Evolutionary conservation across 2,329 filamentous ascomycete genomes (phyloP).

Genomic region (Trichoderma guizhouense): DNA sequence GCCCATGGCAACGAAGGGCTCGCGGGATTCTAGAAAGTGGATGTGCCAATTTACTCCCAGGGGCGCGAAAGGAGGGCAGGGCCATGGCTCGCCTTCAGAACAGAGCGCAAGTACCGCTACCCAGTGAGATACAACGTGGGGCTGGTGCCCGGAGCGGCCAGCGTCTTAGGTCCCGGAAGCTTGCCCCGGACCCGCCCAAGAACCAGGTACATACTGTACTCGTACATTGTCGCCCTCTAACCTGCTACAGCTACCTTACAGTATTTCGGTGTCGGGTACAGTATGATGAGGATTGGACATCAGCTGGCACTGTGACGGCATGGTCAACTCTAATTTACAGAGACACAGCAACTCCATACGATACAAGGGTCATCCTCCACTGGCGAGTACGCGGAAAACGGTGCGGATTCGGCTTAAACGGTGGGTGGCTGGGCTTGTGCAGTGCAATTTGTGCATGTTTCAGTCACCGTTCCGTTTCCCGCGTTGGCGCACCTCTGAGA

Average conservation of each 20-base stretch:
- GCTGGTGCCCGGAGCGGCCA: constrained; percentile 1
- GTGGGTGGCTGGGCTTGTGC: neutral
- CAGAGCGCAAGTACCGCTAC: neutral
- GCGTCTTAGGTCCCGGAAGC: constrained; percentile 17
- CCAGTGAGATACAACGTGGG: constrained; percentile 17
- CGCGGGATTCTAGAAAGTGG: constrained; percentile 8
- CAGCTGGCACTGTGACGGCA: neutral
- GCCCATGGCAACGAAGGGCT: neutral
- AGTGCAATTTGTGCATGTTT: neutral
- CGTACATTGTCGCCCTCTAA: neutral
- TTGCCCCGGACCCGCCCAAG: constrained; percentile 19
- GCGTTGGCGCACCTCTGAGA: neutral
- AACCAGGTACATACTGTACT: neutral
- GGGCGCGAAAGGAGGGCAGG: neutral
- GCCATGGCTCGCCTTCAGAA: neutral
- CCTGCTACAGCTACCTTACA: neutral
- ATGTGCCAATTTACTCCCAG: constrained; percentile 13
- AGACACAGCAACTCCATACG: neutral
- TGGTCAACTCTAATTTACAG: neutral
- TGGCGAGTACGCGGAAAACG: neutral
- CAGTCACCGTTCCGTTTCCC: neutral
- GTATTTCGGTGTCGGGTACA: neutral
- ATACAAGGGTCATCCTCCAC: neutral
- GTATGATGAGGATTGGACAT: neutral
- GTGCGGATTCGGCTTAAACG: neutral